These are phyloP conservation scores for Elymus sibiricus DNA, from an alignment of 176 grass and related monocot species.

Conservation along the genomic window DNA sequence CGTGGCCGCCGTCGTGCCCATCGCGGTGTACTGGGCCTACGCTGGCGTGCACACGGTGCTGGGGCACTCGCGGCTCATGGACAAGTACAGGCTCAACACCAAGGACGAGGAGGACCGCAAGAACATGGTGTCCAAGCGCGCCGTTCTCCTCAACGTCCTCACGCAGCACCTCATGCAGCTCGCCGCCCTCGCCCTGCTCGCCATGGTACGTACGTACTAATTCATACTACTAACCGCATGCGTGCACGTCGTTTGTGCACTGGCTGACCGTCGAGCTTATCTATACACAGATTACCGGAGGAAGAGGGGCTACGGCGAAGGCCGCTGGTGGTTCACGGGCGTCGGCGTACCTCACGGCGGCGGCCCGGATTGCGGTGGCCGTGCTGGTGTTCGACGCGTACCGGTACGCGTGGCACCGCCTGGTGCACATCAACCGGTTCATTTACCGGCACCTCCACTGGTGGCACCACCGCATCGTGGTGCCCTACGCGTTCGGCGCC, in stretches of 20 bases:
- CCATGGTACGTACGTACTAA: neutral
- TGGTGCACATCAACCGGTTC: slow-evolving; percentile 32
- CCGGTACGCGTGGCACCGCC: slow-evolving; percentile 46
- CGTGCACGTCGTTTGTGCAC: neutral
- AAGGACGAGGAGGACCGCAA: slow-evolving; percentile 32
- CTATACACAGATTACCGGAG: neutral
- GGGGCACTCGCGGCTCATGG: slow-evolving; percentile 8
- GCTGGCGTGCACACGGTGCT: slow-evolving; percentile 32
- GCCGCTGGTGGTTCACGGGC: neutral
- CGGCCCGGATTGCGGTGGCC: slow-evolving; percentile 8
- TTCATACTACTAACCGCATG: neutral
- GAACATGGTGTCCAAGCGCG: slow-evolving; percentile 35
- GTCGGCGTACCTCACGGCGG: neutral
- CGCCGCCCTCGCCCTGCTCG: neutral
- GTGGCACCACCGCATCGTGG: slow-evolving; percentile 36
- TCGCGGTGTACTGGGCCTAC: slow-evolving; percentile 48
- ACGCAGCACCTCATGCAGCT: slow-evolving; percentile 45
- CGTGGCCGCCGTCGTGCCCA: slow-evolving; percentile 30
- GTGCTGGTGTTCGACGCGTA: slow-evolving; percentile 38
- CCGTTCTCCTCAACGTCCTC: slow-evolving; percentile 36
- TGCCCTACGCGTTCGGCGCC: slow-evolving; percentile 35
- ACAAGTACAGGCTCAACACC: slow-evolving; percentile 43
- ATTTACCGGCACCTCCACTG: slow-evolving; percentile 38
- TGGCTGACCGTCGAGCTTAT: neutral
- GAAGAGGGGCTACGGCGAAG: neutral